Evolutionary conservation across 2,329 filamentous ascomycete species (phyloP), one percentile per base, ranked within the genome.

Genomic region (Trichoderma simmonsii): DNA sequence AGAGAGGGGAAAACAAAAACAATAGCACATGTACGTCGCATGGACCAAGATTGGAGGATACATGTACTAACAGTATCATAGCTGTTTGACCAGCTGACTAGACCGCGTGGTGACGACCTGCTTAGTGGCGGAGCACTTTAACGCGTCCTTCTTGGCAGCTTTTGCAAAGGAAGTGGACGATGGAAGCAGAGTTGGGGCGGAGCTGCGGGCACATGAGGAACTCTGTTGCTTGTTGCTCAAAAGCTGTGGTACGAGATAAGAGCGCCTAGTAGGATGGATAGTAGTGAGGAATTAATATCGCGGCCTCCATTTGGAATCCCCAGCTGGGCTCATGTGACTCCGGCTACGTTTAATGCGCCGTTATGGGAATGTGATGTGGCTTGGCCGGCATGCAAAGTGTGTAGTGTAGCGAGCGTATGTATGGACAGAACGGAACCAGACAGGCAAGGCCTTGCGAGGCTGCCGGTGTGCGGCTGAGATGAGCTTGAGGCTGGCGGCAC

Each of bases 71-170:
- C n/a, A 60, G 18, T 8, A 62, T 18, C 30, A 36, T 18, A 48
- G 68, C 26, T n/a, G 3, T 18, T 56, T n/a, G 48, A 24, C 68
- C 68, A 63, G 68, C 36, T 71, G 61, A 71, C 62, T 39, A 18
- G 18, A 51, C 30, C 69, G 51, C 62, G 51, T 71, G 69, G 54
- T 36, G 36, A 60, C 14, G 61, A 51, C 36, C 60, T 54, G 59
- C 62, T 21, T 21, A 21, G 61, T 60, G 69, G 69, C 26, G 51
- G 54, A 66, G 60, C 36, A 59, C 7, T 32, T 11, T 9, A 39
- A 39, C n/a, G 30, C n/a, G 11, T n/a, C 12, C 15, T 43, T 36
- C 8, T 59, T 57, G 48, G 69, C 51, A 32, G 26, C 14, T 24
- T 26, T 24, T 26, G 11, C n/a, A 24, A 9, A 64, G 48, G 18